These are phyloP conservation scores for Debaryomyces maramus DNA, from an alignment of 805 yeast genomes.

Conservation along the genomic window DNA sequence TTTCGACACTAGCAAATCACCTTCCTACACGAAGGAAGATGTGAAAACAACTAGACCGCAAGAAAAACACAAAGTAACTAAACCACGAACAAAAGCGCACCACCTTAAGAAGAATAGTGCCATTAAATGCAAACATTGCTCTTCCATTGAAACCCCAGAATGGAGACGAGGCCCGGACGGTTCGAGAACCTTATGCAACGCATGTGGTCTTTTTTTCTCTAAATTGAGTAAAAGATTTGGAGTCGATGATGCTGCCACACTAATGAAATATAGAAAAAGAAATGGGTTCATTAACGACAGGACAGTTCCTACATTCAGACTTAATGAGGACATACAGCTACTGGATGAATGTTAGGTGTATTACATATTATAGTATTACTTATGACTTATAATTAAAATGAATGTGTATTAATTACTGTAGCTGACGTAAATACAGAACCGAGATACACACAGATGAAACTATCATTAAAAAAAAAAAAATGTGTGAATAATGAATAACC, in stretches of 20 bases:
- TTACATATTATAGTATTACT: too few species aligned
- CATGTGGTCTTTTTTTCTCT: conserved; percentile 77
- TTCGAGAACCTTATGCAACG: conserved; percentile 73
- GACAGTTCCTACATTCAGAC: conserved; percentile 9
- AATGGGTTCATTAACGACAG: conserved; percentile 8
- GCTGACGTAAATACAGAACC: too few species aligned
- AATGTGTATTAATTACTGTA: too few species aligned
- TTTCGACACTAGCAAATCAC: too few species aligned
- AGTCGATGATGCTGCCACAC: conserved; percentile 39
- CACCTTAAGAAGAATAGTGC: not conserved
- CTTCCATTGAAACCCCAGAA: conserved; percentile 67
- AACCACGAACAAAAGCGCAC: not conserved
- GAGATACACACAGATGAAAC: too few species aligned
- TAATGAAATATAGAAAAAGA: conserved; percentile 22
- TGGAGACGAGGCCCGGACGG: conserved; percentile 86
- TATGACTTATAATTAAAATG: too few species aligned
- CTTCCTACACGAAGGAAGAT: not conserved
- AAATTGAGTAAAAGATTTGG: conserved; percentile 59
- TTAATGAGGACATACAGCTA: too few species aligned
- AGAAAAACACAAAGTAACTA: not conserved
- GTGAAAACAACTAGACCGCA: not conserved
- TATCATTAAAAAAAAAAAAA: too few species aligned
- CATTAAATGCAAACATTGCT: conserved; percentile 39
- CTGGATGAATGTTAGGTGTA: too few species aligned
- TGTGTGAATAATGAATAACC: too few species aligned